A percentile compares a stretch with the other conserved stretches of the same genome.
phyloP scores from a whole-genome alignment of 139 green algal species.

The Klebsormidium nitens region DNA sequence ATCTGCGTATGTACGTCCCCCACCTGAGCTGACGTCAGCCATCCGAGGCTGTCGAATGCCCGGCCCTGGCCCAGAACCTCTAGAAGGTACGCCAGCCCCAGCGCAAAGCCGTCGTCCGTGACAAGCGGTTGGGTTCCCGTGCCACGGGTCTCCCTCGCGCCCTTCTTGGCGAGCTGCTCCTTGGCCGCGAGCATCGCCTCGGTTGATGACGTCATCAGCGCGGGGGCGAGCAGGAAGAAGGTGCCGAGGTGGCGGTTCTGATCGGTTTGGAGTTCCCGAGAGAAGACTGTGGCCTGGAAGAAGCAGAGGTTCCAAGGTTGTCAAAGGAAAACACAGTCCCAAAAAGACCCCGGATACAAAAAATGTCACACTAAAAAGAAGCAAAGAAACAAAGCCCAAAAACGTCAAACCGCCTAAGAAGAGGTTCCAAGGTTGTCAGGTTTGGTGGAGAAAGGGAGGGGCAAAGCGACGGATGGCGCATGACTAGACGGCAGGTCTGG shows the following conservation, averaged over 20 bases:
- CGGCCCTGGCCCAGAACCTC: constrained; percentile 5
- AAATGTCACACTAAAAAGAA: too few species aligned
- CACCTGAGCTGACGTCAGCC: not conserved
- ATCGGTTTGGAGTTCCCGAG: constrained; percentile 17
- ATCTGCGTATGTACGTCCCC: constrained; percentile 46
- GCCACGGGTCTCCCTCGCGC: not conserved
- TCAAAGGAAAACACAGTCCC: too few species aligned
- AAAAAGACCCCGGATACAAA: too few species aligned
- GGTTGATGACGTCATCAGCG: constrained; percentile 7
- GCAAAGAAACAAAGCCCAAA: too few species aligned
- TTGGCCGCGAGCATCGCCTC: constrained; percentile 15
- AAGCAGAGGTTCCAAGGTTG: too few species aligned
- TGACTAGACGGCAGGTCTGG: too few species aligned
- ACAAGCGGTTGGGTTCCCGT: not conserved
- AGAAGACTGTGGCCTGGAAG: too few species aligned
- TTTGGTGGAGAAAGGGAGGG: too few species aligned
- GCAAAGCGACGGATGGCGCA: too few species aligned
- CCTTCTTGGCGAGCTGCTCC: constrained; percentile 7
- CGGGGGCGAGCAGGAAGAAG: constrained; percentile 28
- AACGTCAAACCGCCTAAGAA: too few species aligned
- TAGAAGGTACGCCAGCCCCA: constrained; percentile 34
- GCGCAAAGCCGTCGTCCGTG: constrained; percentile 37
- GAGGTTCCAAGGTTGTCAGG: too few species aligned
- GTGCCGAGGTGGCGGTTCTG: constrained; percentile 11
- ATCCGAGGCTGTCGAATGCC: not conserved